Evolutionary conservation across 192 early-diverging fungal species (phyloP).

Genomic region (Coemansia sp.): DNA sequence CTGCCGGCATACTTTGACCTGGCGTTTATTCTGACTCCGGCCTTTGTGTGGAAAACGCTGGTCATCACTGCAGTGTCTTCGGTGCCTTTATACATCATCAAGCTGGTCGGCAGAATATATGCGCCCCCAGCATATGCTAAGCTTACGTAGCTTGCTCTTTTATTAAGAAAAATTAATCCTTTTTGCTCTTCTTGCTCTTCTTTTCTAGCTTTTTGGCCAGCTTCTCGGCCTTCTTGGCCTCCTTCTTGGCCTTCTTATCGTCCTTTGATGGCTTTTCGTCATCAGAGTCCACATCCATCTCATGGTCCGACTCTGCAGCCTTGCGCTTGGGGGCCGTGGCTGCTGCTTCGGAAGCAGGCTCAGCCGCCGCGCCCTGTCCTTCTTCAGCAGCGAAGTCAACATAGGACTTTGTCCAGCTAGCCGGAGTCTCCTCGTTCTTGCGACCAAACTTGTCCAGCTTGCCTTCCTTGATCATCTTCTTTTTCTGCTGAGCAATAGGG

Average conservation of each 20-base stretch:
- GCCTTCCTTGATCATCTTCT: conserved; percentile 96
- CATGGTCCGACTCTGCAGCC: conserved; percentile 32
- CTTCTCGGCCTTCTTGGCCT: conserved; percentile 38
- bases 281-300: conserved; percentile 29
- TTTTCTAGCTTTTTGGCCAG: conserved; percentile 32
- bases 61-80: conserved; percentile 86
- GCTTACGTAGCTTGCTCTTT: conserved; percentile 51
- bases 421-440: conserved; percentile 81
- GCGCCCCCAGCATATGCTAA: conserved; percentile 91
- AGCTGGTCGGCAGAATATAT: conserved; percentile 70
- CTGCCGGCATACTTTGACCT: conserved; percentile 90
- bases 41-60: conserved; percentile 87
- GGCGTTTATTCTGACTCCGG: conserved; percentile 76
- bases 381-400: conserved; percentile 59
- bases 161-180: conserved; percentile 19
- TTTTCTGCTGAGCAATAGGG: conserved; percentile 93
- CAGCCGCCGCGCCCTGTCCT: neutral
- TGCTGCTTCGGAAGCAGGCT: neutral
- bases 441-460: conserved; percentile 98
- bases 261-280: conserved; percentile 21
- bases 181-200: conserved; percentile 31
- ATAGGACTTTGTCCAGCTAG: conserved; percentile 76
- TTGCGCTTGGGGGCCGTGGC: conserved; percentile 21
- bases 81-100: conserved; percentile 84
- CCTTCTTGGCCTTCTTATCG: conserved; percentile 37